Conservation (phyloP, 2,329 filamentous ascomycete species). For the Alternaria triticina region DNA sequence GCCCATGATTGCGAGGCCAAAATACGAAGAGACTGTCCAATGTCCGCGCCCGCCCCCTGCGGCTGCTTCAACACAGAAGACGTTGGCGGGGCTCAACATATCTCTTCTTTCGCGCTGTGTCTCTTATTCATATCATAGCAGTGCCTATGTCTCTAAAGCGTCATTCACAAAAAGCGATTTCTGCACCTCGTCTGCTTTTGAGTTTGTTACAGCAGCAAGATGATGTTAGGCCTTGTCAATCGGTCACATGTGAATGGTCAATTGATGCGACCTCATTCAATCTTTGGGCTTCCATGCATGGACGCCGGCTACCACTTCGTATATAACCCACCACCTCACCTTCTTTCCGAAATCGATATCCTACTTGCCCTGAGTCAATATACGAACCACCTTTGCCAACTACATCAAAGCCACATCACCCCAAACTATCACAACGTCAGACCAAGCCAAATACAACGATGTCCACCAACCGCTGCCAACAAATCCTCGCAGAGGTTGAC, state of each 20-base stretch:
- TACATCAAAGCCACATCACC: not conserved
- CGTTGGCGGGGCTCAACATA: not conserved
- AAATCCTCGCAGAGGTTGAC: not conserved
- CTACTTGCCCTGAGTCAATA: fast-evolving
- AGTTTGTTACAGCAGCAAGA: not conserved
- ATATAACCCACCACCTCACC: not conserved
- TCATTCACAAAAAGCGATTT: not conserved
- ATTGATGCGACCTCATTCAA: not conserved
- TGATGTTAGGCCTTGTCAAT: not conserved
- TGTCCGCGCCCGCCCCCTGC: not conserved
- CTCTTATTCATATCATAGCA: not conserved
- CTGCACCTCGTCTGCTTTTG: not conserved
- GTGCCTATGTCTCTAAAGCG: not conserved
- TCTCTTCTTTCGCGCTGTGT: not conserved
- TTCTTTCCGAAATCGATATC: not conserved
- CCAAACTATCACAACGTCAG: too few species aligned
- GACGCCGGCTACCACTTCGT: not conserved
- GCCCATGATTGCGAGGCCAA: fast-evolving
- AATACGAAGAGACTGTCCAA: fast-evolving
- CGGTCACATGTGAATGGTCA: not conserved
- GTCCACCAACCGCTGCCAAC: not conserved
- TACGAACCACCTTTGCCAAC: fast-evolving
- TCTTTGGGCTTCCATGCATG: not conserved
- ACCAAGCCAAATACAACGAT: not conserved
- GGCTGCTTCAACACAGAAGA: not conserved